phyloP scores from a whole-genome alignment of 495 filamentous ascomycete species.

The Podospora pseudopauciseta region DNA sequence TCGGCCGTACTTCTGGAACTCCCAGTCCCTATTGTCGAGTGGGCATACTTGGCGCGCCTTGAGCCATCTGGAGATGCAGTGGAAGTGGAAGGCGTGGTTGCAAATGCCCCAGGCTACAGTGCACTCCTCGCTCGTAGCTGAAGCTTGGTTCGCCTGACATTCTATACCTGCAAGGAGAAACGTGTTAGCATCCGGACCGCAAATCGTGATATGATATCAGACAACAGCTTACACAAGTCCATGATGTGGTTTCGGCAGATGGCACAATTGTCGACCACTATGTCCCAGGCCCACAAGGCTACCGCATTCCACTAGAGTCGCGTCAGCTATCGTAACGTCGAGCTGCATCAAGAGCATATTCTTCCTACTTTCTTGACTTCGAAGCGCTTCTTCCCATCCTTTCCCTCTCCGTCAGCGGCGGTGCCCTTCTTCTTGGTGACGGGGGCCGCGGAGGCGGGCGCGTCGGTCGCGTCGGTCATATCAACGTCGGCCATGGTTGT shows the following conservation, averaged over 20 bases:
- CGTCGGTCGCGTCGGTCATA: constrained; percentile 79
- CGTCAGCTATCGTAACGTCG: constrained; percentile 21
- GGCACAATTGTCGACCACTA: constrained; percentile 98
- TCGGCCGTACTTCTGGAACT: constrained; percentile 96
- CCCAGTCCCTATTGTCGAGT: constrained; percentile 97
- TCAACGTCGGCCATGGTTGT: constrained; percentile 89
- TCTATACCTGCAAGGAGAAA: constrained; percentile 68
- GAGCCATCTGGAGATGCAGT: constrained; percentile 98
- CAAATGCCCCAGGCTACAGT: constrained; percentile 99
- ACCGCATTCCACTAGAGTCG: constrained; percentile 88
- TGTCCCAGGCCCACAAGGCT: constrained; percentile 99
- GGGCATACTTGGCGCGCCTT: constrained; percentile 99
- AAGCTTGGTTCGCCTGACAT: constrained; percentile 99
- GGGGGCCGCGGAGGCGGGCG: constrained; percentile 49
- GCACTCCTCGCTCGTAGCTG: constrained; percentile 94
- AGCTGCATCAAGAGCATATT: constrained; percentile 3
- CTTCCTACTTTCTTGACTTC: constrained; percentile 92
- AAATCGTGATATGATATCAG: not conserved
- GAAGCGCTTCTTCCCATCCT: constrained; percentile 85
- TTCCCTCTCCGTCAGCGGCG: constrained; percentile 49
- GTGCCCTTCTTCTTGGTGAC: constrained; percentile 56
- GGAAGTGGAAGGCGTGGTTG: constrained; percentile 99
- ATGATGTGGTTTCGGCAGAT: constrained; percentile 99
- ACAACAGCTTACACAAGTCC: constrained; percentile 74
- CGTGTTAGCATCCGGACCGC: not conserved